Evolutionary conservation across 2,329 filamentous ascomycete species (phyloP).

Genomic region (Botryosphaeria dothidea): DNA sequence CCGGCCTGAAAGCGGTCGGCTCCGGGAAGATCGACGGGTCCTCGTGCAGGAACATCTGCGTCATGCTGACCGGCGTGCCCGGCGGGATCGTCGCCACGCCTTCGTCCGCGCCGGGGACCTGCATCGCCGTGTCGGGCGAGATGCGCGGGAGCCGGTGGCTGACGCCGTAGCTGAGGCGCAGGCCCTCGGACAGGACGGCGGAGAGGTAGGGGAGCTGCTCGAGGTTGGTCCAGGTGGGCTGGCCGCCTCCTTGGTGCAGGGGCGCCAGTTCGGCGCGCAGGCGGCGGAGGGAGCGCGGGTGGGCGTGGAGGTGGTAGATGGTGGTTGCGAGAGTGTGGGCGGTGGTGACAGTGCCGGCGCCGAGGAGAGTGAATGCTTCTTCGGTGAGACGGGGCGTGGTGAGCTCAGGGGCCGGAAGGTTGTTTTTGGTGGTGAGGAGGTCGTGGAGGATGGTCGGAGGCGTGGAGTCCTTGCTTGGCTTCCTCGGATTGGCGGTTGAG

Average conservation of each 20-base stretch:
- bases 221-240: conserved; percentile 20
- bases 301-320: conserved; percentile 32
- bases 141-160: conserved; percentile 28
- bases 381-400: conserved; percentile 33
- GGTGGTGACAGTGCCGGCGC: conserved; percentile 43
- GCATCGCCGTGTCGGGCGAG: conserved; percentile 20
- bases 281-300: conserved; percentile 23
- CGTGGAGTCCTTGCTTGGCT: conserved; percentile 19
- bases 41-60: conserved; percentile 28
- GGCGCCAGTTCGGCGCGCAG: conserved; percentile 30
- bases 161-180: conserved; percentile 35
- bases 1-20: conserved; percentile 25
- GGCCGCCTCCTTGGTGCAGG: neutral
- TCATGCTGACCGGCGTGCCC: conserved; percentile 32
- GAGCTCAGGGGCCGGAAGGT: conserved; percentile 23
- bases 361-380: conserved; percentile 41
- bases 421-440: conserved; percentile 18
- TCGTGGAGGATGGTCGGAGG: conserved; percentile 21
- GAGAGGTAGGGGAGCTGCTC: conserved; percentile 33
- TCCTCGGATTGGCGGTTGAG: conserved; percentile 12
- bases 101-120: conserved; percentile 14
- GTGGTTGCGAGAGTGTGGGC: conserved; percentile 35
- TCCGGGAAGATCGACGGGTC: conserved; percentile 28
- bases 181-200: conserved; percentile 34
- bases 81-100: conserved; percentile 23